Base-by-base conservation (phyloP, 2,329 filamentous ascomycete species). In the Helicocarpus griseus region DNA sequence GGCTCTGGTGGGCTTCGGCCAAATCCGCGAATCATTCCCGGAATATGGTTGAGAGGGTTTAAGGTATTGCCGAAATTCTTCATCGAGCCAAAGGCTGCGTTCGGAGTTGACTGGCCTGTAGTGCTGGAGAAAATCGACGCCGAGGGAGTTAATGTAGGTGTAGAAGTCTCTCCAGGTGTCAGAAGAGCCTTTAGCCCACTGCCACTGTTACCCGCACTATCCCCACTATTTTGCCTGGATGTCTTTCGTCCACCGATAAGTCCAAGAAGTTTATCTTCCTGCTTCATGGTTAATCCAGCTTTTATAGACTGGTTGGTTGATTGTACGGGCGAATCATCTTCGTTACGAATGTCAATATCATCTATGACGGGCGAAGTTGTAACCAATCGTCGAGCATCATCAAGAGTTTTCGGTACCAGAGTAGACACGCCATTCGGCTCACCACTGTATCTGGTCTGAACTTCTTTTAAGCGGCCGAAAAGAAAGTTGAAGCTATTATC, bases 401-500 rank as follows among this genome's bases (percentile, higher is more conserved):
- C 93, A 0, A 98, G 74, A 1, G 93, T 98, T 61, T 88, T 91
- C 1, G 93, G 93, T 0, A 95, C 77, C 38, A 76, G 63, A 14
- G 77, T 72, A 41, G 69, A 68, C 21, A 71, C 69, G 5, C 70
- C 67, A 26, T 70, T 68, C 1, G 68, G 64, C 61, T 58, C 76
- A 66, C 64, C 64, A 62, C 56, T 68, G 62, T 67, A 81, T 71
- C 59, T 82, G 50, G 76, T 65, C 48, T 72, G 69, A 46, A 71
- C 58, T 54, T 95, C 89, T 55, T 86, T 88, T 19, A 96, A 76
- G 58, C 89, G 87, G 14, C 91, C 91, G 50, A 98, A 82, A 22
- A 98, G 73, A 65, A 97, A 95, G 54, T 89, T 93, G 71, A 96
- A 94, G 65, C 89, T 96, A 62, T 88, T 89, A 54, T 91, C 90